Base-by-base conservation (phyloP, 2,329 filamentous ascomycete species). In the Aspergillus bombycis region DNA sequence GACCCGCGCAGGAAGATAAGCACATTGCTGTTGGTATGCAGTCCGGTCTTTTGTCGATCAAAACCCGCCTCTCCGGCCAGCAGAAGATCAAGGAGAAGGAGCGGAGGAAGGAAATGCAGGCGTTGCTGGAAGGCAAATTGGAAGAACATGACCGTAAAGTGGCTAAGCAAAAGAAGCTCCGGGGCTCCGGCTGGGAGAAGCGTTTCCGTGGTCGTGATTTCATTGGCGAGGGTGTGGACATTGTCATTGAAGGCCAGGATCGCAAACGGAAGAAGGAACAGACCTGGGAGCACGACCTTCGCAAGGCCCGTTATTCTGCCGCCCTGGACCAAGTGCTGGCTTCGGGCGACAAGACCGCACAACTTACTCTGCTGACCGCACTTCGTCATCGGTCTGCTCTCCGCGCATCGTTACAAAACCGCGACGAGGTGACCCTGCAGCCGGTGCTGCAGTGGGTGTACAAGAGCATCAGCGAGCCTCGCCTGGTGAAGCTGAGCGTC, bases 21-120 rank as follows among this genome's bases (percentile, higher is more conserved):
- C 95, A 99, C 78, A 86, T 99, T 58, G 93, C 91, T 5, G 95
- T 99, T 1, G 95, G 94, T 76, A 94, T 98, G 89, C 90, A 95
- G 72, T 96, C 92, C 2, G 95, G 95, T 53, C 86, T 97, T n/a
- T 84, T 99, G 12, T 96, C 92, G 32, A 86, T 98, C 72, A 91
- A 91, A 74, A 98, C 94, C 1, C 89, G 93, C n/a, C 85, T 96
- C 14, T 93, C 91, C 0, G 93, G 93, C 6, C 84, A 91, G 60
- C 91, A 96, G 72, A 94, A 94, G 61, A 84, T 88, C 28, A 88
- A 88, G 67, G 91, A 92, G 70, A 85, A 87, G 30, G 91, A 94
- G 77, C 88, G 90, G 57, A 89, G 91, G 74, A 92, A 91, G 81
- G 92, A 92, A 78, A 96, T 96, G 92, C 83, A 91, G 67, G 91